Percentiles rank a stretch among this genome's conserved stretches.
Evolutionary conservation across 2,329 filamentous ascomycete species (phyloP).

Genomic region (Coniosporium tulheliwenetii): DNA sequence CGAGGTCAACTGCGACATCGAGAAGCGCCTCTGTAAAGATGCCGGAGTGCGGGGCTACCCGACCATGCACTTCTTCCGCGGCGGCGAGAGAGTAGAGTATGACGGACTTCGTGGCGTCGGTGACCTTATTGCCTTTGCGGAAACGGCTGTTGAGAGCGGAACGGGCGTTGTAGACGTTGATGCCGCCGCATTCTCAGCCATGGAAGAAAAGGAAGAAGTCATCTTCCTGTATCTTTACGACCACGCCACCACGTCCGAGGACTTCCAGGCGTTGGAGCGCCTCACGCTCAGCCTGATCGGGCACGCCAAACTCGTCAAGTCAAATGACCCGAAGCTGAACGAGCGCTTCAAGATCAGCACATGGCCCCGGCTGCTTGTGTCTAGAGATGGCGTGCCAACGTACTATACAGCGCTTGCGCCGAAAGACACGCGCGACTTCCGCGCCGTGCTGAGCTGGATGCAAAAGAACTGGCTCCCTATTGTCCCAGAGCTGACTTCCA

Average conservation of each 20-base stretch:
- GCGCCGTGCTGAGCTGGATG: conserved; percentile 80
- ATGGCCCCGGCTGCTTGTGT: conserved; percentile 86
- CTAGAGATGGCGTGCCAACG: conserved; percentile 72
- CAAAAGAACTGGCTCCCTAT: conserved; percentile 90
- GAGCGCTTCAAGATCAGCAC: conserved; percentile 89
- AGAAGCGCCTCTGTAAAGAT: conserved; percentile 84
- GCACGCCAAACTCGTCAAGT: conserved; percentile 85
- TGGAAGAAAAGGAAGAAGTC: conserved; percentile 89
- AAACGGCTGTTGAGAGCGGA: conserved; percentile 67
- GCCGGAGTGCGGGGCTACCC: conserved; percentile 67
- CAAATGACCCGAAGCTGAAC: conserved; percentile 58
- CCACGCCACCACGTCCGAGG: conserved; percentile 80
- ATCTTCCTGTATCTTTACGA: conserved; percentile 98
- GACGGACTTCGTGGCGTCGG: conserved; percentile 80
- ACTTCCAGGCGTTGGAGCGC: conserved; percentile 77
- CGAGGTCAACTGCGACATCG: conserved; percentile 86
- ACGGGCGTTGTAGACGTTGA: conserved; percentile 70
- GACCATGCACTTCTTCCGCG: conserved; percentile 84
- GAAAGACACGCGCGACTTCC: conserved; percentile 79
- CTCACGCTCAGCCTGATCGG: conserved; percentile 79
- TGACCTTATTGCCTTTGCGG: conserved; percentile 74
- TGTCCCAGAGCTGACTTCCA: conserved; percentile 80
- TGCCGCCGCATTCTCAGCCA: conserved; percentile 55
- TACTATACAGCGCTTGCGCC: conserved; percentile 84
- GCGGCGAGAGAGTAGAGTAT: conserved; percentile 84